These are phyloP conservation scores for Musa beccarii DNA, from an alignment of 176 grass and related monocot genomes.

Conservation along the genomic window DNA sequence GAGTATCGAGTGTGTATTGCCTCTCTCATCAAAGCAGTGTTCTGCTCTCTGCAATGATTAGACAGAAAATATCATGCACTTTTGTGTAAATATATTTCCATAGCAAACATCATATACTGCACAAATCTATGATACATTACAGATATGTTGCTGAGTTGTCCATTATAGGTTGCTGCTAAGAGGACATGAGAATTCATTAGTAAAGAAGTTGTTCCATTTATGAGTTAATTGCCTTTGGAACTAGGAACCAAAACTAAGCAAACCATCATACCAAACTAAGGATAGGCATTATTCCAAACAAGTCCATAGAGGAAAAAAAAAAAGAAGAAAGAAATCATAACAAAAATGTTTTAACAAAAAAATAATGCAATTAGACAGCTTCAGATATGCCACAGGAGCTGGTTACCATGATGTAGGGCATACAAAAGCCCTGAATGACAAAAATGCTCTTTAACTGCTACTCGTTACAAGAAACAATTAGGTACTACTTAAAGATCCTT, in stretches of 20 bases:
- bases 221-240: not conserved
- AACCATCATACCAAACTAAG: not conserved
- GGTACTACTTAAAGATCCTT: not conserved
- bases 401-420: not conserved
- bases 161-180: not conserved
- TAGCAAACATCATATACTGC: not conserved
- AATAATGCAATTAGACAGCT: not conserved
- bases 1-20: conserved; percentile 77
- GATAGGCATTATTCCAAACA: not conserved
- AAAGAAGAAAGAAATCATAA: not conserved
- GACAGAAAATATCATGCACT: not conserved
- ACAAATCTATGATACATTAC: not conserved
- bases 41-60: conserved; percentile 53
- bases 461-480: not conserved
- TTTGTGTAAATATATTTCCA: not conserved
- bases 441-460: not conserved
- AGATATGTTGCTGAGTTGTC: not conserved
- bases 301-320: not conserved
- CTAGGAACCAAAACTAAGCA: not conserved
- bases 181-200: not conserved
- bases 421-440: not conserved
- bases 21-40: conserved; percentile 77
- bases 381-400: not conserved
- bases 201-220: not conserved
- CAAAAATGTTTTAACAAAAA: not conserved